These are phyloP conservation scores for Allium fistulosum DNA, from an alignment of 106 monocot species.

Conservation along the genomic window DNA sequence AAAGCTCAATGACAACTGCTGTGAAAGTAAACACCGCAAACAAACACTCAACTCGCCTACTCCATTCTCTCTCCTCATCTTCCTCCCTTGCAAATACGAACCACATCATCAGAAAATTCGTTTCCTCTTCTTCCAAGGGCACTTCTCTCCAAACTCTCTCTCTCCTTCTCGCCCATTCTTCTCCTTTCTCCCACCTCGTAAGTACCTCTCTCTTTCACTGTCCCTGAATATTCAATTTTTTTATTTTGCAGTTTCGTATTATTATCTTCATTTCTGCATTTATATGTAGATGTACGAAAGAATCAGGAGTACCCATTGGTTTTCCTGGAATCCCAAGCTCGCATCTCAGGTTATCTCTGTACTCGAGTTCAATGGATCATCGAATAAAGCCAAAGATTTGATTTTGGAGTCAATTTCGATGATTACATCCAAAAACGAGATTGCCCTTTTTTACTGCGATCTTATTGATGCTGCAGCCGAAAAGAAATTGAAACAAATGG, in stretches of 20 bases:
- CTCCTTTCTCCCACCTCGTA: constrained; percentile 35
- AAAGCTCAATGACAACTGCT: not conserved
- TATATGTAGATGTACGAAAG: constrained; percentile 28
- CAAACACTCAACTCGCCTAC: constrained; percentile 43
- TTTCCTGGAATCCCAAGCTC: constrained; percentile 62
- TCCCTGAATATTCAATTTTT: not conserved
- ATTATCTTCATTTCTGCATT: not conserved
- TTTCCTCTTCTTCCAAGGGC: constrained; percentile 54
- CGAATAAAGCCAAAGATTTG: constrained; percentile 34
- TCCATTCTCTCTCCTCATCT: constrained; percentile 46
- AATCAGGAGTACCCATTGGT: constrained; percentile 48
- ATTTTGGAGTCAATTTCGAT: constrained; percentile 35
- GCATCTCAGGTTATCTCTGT: constrained; percentile 42
- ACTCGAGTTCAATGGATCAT: constrained; percentile 32
- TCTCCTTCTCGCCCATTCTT: constrained; percentile 41
- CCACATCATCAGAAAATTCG: constrained; percentile 51
- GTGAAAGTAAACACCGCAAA: too few relatives aligned
- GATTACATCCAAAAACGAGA: constrained; percentile 19
- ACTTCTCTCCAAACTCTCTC: constrained; percentile 64
- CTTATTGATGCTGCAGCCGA: constrained; percentile 54
- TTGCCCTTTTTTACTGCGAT: constrained; percentile 54
- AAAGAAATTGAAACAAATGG: constrained; percentile 19
- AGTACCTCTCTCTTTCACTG: too few relatives aligned
- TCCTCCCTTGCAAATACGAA: constrained; percentile 27
- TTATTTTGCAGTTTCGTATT: not conserved